A percentile compares a stretch with the other conserved stretches of the same genome.
Conservation (phyloP, 1,139 yeast genomes). For the Blastobotrys aristatus region DNA sequence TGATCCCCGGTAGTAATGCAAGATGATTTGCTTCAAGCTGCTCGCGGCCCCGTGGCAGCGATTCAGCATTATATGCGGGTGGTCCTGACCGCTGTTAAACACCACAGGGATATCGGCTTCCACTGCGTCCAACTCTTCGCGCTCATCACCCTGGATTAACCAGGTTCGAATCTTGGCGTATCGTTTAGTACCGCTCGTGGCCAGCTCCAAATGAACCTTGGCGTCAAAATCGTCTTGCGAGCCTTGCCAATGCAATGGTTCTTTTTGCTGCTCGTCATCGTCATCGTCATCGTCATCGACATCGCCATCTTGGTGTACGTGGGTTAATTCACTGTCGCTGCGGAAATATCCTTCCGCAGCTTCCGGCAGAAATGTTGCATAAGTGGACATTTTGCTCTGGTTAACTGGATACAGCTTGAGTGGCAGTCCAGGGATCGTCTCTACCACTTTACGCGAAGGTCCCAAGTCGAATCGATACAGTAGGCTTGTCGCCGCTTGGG, state of each 20-base stretch:
- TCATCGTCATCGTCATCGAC: constrained; percentile 14
- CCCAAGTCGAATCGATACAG: constrained; percentile 21
- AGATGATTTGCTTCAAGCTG: constrained; percentile 13
- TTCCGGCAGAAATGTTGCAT: constrained; percentile 22
- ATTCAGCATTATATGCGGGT: too few species aligned
- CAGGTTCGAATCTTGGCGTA: constrained; percentile 1
- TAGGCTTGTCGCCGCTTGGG: constrained; percentile 20
- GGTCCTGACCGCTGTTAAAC: not conserved
- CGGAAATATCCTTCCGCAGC: constrained; percentile 17
- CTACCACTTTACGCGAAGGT: constrained; percentile 14
- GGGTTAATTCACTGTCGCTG: not conserved
- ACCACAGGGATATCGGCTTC: not conserved
- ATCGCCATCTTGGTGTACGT: too few species aligned
- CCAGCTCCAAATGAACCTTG: constrained; percentile 14
- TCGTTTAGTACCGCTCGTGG: not conserved
- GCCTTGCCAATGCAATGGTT: constrained; percentile 21
- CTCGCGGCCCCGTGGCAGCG: not conserved
- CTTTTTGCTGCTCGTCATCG: constrained; percentile 20
- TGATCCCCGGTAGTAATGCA: constrained; percentile 24
- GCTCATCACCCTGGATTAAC: not conserved
- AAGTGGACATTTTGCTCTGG: constrained; percentile 17
- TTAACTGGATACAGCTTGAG: constrained; percentile 20
- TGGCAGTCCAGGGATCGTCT: constrained; percentile 23
- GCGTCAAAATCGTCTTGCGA: constrained; percentile 16
- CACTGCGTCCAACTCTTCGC: constrained; percentile 4